Base-by-base conservation (phyloP, 2,329 filamentous ascomycete genomes). In the Phyllosticta paracitricarpa region DNA sequence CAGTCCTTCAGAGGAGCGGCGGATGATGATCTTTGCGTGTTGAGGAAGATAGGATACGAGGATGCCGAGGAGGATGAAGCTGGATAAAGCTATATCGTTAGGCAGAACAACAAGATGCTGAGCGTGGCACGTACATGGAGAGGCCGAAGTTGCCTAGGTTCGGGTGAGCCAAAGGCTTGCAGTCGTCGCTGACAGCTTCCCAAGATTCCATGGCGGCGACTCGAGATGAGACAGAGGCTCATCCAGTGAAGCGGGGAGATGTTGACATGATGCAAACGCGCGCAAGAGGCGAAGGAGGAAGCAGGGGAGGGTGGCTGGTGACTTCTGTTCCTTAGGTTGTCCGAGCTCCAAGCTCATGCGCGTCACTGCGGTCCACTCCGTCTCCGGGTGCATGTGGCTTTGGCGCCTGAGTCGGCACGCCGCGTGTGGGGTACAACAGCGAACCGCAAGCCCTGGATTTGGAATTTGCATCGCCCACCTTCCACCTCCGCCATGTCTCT, bases 11-110 rank as follows among this genome's bases (percentile, higher is more conserved):
- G 93, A 95, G 14, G 90, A 94, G 64, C 87, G 84, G 61, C 91
- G 85, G 51, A 83, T 80, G 67, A 96, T 89, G 75, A 99, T 97
- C 69, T 94, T 91, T 73, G 88, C 84, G 76, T 97, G 93, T 73
- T 99, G 94, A 0, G 94, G 94, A 2, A 97, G 82, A 77, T 99
- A 99, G 35, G 93, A 97, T 62, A 96, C 78, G 64, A 97, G 80
- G 68, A 97, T 92, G 62, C 93, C 93, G 67, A 96, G 72, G 64
- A 97, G 81, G 67, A 97, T 90, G 68, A 96, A 75, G 64, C 82
- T 84, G 63, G 62, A 25, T 14, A 55, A 57, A 64, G 22, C 57
- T 71, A 28, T 62, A n/a, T 48, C 40, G 40, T 48, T 48, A 48
- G 40, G 14, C 40, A 54, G 26, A 33, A 48, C 61, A 40, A 61